These are phyloP conservation scores for Panaeolus cyanescens DNA, from an alignment of 768 basidiomycete genomes.

Conservation along the genomic window DNA sequence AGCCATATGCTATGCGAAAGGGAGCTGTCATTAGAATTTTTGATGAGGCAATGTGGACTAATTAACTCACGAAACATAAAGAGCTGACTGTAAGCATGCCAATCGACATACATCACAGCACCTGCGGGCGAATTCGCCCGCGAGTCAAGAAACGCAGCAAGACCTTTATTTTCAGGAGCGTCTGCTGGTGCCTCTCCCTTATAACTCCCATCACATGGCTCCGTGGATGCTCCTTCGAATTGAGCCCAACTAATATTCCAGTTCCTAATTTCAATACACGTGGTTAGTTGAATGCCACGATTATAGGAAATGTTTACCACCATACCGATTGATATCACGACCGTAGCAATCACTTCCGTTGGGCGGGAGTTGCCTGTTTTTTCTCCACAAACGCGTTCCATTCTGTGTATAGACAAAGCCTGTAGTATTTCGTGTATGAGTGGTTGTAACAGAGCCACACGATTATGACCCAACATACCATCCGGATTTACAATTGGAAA, in stretches of 20 bases:
- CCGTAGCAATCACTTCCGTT: background rate
- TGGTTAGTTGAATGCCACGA: background rate
- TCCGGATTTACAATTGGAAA: constrained; percentile 6
- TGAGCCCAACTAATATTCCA: constrained; percentile 3
- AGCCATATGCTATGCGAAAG: constrained; percentile 5
- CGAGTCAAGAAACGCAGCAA: background rate
- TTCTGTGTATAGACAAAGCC: constrained; percentile 6
- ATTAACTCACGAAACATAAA: constrained; percentile 1
- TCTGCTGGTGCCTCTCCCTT: background rate
- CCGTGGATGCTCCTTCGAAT: background rate
- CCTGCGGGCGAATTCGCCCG: background rate
- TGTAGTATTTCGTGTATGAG: background rate
- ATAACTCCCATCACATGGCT: background rate
- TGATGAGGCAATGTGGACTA: background rate
- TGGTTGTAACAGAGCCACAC: too few species aligned
- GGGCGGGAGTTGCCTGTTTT: background rate
- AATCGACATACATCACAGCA: constrained; percentile 4
- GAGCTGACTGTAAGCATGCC: constrained; percentile 6
- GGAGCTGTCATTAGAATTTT: too few species aligned
- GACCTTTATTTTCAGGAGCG: background rate
- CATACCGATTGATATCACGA: background rate
- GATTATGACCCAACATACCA: background rate
- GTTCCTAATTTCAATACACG: background rate
- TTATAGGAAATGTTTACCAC: background rate
- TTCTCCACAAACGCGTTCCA: background rate